Conservation (phyloP, 352 stramenopile genomes). For the Blastocystis sp. region DNA sequence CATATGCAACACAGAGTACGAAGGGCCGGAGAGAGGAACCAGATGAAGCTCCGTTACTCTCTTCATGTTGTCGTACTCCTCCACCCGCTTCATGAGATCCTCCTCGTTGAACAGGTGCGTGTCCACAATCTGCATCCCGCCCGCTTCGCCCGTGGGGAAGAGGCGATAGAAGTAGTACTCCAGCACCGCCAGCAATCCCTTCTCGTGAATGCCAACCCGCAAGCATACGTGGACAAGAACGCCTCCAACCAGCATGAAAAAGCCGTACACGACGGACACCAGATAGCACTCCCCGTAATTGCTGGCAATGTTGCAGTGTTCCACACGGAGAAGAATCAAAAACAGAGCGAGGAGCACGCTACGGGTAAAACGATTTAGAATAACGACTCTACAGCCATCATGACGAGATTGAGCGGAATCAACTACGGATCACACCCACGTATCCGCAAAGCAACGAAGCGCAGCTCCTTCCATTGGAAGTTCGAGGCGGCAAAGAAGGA, state of each 20-base stretch:
- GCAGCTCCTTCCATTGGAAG: constrained; percentile 39
- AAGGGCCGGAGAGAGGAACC: background rate
- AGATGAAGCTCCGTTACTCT: background rate
- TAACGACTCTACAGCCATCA: constrained; percentile 16
- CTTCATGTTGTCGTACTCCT: constrained; percentile 47
- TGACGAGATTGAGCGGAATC: background rate
- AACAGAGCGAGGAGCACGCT: constrained; percentile 33
- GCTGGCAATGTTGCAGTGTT: constrained; percentile 13
- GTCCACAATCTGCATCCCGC: constrained; percentile 6
- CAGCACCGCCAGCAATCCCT: constrained; percentile 19
- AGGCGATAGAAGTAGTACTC: constrained; percentile 51
- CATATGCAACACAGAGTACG: background rate
- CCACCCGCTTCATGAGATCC: constrained; percentile 12
- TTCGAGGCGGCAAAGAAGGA: constrained; percentile 33
- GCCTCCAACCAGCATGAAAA: constrained; percentile 14
- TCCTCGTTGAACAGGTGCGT: constrained; percentile 26
- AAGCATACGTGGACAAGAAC: background rate
- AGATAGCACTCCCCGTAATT: constrained; percentile 19
- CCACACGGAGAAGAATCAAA: constrained; percentile 21
- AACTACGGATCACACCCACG: constrained; percentile 12
- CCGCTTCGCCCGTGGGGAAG: constrained; percentile 13
- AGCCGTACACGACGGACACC: constrained; percentile 24
- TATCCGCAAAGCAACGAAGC: background rate
- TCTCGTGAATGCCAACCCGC: background rate
- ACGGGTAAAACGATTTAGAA: background rate